Percentiles rank a stretch among this genome's conserved stretches.
Evolutionary conservation across 1,284 basidiomycete genomes (phyloP).

Genomic region (Heterobasidion occidentale): DNA sequence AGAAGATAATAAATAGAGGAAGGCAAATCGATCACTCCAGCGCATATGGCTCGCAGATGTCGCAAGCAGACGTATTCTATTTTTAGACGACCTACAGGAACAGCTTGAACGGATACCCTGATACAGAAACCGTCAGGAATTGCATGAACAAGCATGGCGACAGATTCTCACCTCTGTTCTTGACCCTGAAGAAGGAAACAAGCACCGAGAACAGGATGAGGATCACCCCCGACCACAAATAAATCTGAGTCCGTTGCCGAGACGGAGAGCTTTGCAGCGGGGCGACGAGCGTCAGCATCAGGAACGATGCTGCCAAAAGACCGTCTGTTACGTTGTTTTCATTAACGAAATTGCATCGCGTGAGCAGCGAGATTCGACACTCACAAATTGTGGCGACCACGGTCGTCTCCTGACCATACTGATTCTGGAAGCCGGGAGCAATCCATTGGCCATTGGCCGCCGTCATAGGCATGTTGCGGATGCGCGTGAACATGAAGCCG

Average conservation of each 20-base stretch:
- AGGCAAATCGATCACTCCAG: neutral
- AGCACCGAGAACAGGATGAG: conserved; percentile 85
- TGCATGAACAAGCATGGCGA: conserved; percentile 2
- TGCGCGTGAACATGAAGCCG: conserved; percentile 96
- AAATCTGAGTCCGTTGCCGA: conserved; percentile 81
- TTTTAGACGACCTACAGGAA: conserved; percentile 30
- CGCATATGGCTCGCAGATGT: neutral
- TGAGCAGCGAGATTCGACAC: conserved; percentile 23
- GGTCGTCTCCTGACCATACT: conserved; percentile 90
- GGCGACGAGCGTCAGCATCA: conserved; percentile 78
- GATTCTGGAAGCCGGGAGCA: conserved; percentile 82
- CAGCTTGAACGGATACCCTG: conserved; percentile 76
- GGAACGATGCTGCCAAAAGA: conserved; percentile 70
- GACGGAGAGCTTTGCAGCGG: conserved; percentile 71
- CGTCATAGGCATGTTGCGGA: conserved; percentile 75
- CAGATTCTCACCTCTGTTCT: conserved; percentile 68
- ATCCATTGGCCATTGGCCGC: conserved; percentile 72
- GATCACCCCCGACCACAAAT: conserved; percentile 82
- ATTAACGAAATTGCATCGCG: conserved; percentile 1
- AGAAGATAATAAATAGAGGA: neutral
- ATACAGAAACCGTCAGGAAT: conserved; percentile 4
- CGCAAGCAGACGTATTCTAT: neutral
- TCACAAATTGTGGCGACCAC: conserved; percentile 83
- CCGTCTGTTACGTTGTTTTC: conserved; percentile 53
- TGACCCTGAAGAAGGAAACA: conserved; percentile 85